phyloP scores from a whole-genome alignment of 129 eudicot species.

The Calendula officinalis region DNA sequence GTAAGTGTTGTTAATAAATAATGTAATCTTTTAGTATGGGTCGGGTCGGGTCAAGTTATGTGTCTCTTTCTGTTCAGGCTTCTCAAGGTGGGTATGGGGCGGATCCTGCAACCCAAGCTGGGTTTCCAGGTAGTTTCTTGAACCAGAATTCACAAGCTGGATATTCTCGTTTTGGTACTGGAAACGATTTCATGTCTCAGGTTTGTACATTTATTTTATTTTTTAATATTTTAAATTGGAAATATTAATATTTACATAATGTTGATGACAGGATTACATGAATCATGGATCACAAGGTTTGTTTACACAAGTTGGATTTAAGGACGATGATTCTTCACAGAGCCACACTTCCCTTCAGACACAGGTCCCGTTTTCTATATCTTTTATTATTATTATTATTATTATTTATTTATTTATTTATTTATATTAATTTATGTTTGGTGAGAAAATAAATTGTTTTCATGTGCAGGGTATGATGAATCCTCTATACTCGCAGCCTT shows the following conservation, averaged over 20 bases:
- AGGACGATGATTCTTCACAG: constrained; percentile 78
- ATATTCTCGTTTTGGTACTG: constrained; percentile 78
- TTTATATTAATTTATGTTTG: too few relatives aligned
- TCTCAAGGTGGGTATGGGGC: constrained; percentile 90
- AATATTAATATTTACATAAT: too few relatives aligned
- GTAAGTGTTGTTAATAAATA: constrained; percentile 28
- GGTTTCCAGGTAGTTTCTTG: constrained; percentile 72
- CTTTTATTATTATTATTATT: too few relatives aligned
- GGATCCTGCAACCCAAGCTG: constrained; percentile 80
- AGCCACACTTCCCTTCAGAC: constrained; percentile 69
- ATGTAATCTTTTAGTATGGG: too few relatives aligned
- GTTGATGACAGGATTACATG: constrained; percentile 62
- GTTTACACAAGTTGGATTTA: constrained; percentile 77
- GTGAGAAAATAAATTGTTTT: not conserved
- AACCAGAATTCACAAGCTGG: constrained; percentile 96
- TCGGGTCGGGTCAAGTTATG: too few relatives aligned
- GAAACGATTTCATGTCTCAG: constrained; percentile 97
- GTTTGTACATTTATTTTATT: constrained; percentile 29
- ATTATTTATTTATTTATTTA: not conserved
- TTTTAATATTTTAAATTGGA: too few relatives aligned
- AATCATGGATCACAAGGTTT: constrained; percentile 91
- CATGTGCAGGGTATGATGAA: constrained; percentile 60
- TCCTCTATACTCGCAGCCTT: constrained; percentile 87
- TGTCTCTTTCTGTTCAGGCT: constrained; percentile 46
- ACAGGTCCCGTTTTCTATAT: constrained; percentile 45